Percentiles rank a stretch among this genome's conserved stretches.
phyloP scores from a whole-genome alignment of 1,284 basidiomycete genomes.

The Cryptococcus sp. region DNA sequence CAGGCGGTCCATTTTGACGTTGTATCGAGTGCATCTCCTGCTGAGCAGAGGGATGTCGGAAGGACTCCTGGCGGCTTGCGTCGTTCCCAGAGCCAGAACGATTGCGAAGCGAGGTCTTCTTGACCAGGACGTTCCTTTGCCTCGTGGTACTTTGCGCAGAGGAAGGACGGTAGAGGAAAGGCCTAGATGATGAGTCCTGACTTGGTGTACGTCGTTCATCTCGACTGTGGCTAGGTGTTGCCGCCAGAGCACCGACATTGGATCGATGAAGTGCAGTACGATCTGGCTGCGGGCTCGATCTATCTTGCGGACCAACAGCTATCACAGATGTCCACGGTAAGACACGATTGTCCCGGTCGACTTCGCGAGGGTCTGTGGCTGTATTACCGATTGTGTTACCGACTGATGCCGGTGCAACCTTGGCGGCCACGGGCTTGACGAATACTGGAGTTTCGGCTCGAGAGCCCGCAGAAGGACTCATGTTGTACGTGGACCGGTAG shows the following conservation, averaged over 20 bases:
- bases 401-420: neutral
- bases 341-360: constrained; percentile 7
- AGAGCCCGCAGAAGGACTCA: neutral
- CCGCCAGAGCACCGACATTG: neutral
- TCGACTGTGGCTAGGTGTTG: constrained; percentile 1
- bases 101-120: constrained; percentile 26
- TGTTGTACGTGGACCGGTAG: constrained; percentile 10
- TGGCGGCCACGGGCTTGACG: constrained; percentile 4
- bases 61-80: neutral
- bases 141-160: constrained; percentile 13
- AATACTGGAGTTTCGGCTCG: neutral
- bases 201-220: constrained; percentile 5
- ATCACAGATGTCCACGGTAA: constrained; percentile 20
- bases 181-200: constrained; percentile 13
- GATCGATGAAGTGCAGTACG: neutral
- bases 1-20: neutral
- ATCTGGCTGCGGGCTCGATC: neutral
- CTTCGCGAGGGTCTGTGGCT: neutral
- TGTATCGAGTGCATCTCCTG: neutral
- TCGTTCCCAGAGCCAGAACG: constrained; percentile 9
- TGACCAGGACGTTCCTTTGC: constrained; percentile 28
- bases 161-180: constrained; percentile 7
- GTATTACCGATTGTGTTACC: neutral
- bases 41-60: neutral
- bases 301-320: neutral